A percentile compares a stretch with the other conserved stretches of the same genome.
Evolutionary conservation across 108 stramenopile species (phyloP).

Genomic region (Skeletonema marinoi): DNA sequence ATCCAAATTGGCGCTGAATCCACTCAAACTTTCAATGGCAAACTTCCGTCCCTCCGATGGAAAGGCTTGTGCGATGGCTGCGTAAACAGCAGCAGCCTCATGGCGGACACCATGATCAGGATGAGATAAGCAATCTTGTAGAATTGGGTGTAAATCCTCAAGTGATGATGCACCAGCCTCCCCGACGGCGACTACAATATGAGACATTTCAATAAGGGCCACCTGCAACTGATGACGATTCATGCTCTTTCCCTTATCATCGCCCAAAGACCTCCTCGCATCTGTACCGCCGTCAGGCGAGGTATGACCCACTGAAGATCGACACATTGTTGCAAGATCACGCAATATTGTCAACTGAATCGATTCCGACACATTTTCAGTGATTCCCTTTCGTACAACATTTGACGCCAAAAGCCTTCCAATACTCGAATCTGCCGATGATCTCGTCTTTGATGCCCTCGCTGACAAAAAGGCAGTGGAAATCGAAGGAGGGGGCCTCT

Average conservation of each 20-base stretch:
- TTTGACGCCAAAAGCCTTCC: slow-evolving; percentile 59
- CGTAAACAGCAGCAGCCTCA: slow-evolving; percentile 78
- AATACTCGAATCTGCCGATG: slow-evolving; percentile 71
- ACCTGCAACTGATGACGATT: slow-evolving; percentile 82
- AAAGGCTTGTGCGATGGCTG: slow-evolving; percentile 63
- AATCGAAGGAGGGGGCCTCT: slow-evolving; percentile 25
- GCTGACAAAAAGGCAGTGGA: slow-evolving; percentile 49
- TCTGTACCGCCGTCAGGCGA: slow-evolving; percentile 25
- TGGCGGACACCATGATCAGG: slow-evolving; percentile 81
- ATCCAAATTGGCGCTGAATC: slow-evolving; percentile 42
- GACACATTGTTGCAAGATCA: slow-evolving; percentile 56
- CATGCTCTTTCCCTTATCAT: slow-evolving; percentile 29
- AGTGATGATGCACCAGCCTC: slow-evolving; percentile 72
- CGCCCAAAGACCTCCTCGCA: slow-evolving; percentile 10
- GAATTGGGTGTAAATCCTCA: slow-evolving; percentile 60
- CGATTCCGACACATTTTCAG: slow-evolving; percentile 72
- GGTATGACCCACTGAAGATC: slow-evolving; percentile 12
- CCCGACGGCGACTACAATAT: slow-evolving; percentile 67
- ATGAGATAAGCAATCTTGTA: slow-evolving; percentile 64
- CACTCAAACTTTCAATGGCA: slow-evolving; percentile 47
- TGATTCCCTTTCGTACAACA: slow-evolving; percentile 74
- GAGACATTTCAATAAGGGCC: slow-evolving; percentile 80
- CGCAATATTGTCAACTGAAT: slow-evolving; percentile 67
- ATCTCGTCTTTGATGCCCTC: slow-evolving; percentile 48
- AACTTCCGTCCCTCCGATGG: slow-evolving; percentile 63